Evolutionary conservation across 805 yeast species (phyloP), one percentile per base, ranked within the genome.

Genomic region (Blastobotrys muscicola): DNA sequence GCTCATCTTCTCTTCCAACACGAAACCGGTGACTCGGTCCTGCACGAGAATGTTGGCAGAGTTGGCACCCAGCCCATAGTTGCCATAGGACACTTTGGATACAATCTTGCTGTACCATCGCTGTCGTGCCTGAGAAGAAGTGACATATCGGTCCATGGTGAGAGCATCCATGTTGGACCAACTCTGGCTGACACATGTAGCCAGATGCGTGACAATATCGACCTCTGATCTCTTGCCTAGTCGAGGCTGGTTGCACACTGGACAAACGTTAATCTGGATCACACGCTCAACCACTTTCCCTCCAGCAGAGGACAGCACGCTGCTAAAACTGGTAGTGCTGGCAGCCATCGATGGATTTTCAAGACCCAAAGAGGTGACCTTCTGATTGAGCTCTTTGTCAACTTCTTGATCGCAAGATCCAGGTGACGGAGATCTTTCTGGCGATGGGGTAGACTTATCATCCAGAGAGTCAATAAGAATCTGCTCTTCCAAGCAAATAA

Each of bases 1-100:
- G 45, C 89, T 80, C 84, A 92, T 90, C 55, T 86, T 86, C 55
- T 90, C 98, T 59, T 90, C 97, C 56, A 83, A 62, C n/a, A 90
- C 77, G 38, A 85, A 73, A 0, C 98, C 98, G 0, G 96, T 81
- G 12, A 74, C 69, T 48, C 98, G 70, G 59, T 92, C 97, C 60
- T 92, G 97, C 2, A 90, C 97, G 40, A 92, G 67, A 29, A 92
- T 90, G 57, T 90, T 90, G 8, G 97, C 98, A 39, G 94, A 86
- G 57, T 90, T 85, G 16, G 81, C 79, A 2, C 97, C 97, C 32
- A 90, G 64, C 39, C 79, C 78, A 58, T 87, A 82, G 54, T 82
- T 82, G 0, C 98, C 98, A 57, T 85, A 87, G 0, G 92, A 85
- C 38, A 92, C 66, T 56, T 86, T 89, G 40, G 87, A 82, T 45